phyloP scores from a whole-genome alignment of 169 alveolate genomes.

The Cryptosporidium sp. region DNA sequence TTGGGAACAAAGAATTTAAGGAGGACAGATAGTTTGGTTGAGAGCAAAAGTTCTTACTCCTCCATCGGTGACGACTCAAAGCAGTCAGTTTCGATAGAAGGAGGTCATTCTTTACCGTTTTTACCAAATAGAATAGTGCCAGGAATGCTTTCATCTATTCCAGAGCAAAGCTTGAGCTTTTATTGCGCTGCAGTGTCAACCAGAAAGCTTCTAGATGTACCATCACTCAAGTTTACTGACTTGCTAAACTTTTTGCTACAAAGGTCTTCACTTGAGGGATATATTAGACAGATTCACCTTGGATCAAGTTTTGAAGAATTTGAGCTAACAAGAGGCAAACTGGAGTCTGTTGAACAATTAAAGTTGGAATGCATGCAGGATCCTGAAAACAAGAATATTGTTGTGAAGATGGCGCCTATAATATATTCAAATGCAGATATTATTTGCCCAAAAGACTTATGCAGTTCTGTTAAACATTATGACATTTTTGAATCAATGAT shows the following conservation, averaged over 20 bases:
- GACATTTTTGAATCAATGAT: slow-evolving; percentile 53
- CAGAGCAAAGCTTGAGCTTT: slow-evolving; percentile 6
- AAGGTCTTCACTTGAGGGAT: slow-evolving; percentile 14
- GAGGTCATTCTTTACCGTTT: neutral
- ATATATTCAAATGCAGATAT: neutral
- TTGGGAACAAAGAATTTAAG: neutral
- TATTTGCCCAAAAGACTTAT: slow-evolving; percentile 11
- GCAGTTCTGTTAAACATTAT: neutral
- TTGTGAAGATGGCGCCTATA: neutral
- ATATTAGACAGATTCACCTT: slow-evolving; percentile 28
- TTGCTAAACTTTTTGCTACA: slow-evolving; percentile 31
- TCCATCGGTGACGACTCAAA: neutral
- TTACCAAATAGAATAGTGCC: slow-evolving; percentile 3
- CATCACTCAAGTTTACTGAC: slow-evolving; percentile 1
- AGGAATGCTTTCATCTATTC: neutral
- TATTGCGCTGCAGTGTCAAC: slow-evolving; percentile 18
- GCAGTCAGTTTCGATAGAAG: neutral
- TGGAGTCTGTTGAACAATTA: slow-evolving; percentile 1
- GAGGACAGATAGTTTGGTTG: neutral
- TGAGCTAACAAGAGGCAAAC: neutral
- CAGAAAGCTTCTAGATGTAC: neutral
- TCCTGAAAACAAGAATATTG: neutral
- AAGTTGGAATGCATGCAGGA: slow-evolving; percentile 13
- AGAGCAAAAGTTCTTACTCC: no score
- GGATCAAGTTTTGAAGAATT: slow-evolving; percentile 47